Base-by-base conservation (phyloP, 225 moss, liverwort and hornwort genomes). In the Pseudoscleropodium purum region DNA sequence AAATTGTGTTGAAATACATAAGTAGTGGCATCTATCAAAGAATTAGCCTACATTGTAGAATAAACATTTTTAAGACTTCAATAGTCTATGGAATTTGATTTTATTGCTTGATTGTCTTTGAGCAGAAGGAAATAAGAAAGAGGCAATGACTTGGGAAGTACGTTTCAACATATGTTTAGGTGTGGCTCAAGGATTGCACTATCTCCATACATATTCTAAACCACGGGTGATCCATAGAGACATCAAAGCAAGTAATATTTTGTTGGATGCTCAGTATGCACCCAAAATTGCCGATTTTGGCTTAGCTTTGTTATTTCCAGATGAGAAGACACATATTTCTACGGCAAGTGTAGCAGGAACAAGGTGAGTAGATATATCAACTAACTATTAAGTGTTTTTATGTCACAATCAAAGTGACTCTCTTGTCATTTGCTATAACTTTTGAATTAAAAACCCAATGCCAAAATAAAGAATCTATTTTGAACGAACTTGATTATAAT, bases 241-340 rank as follows among this genome's bases (percentile, higher is more conserved):
- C 47, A 91, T 91, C 57, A 91, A 91, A 91, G 81, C 88, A 18
- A 88, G 85, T 64, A 91, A 91, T 57, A 80, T 86, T 49, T 64
- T 91, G 10, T 64, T 91, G 87, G 87, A 92, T 69, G 69, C 21
- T 41, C 77, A 92, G 77, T 81, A 82, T 26, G 6, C 62, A 16
- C 83, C 93, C 1, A 90, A 91, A 67, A 94, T 93, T 88, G 91
- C 91, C 3, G 91, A 94, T 56, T 94, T 94, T 90, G 93, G 94
- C 19, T 87, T 92, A 41, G 94, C 94, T 73, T 56, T 90, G 57
- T 64, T 91, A 52, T 91, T 90, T 84, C 69, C 73, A 33, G 68
- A 93, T 66, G 92, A 94, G 1, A 75, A 93, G 39, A 92, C 78
- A 29, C 86, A 92, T 66, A 85, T 93, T 85, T 87, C 84, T 24